Base-by-base conservation (phyloP, 1,284 basidiomycete species). In the Fistulinella staudtii region DNA sequence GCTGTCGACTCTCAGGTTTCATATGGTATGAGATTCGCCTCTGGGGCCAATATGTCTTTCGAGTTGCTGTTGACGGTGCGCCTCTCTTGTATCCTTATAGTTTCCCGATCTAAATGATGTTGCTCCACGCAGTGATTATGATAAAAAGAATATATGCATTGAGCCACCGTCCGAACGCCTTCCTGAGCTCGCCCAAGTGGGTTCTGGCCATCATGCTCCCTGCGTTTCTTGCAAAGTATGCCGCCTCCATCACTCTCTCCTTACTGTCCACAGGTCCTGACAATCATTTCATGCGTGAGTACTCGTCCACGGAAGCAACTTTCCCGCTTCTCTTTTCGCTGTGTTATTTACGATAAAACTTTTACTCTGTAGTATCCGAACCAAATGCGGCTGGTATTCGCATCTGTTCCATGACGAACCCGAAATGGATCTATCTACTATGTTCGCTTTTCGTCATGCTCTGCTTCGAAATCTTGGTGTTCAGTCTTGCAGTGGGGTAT, bases 61-160 rank as follows among this genome's bases (percentile, higher is more conserved):
- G 41, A 18, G 1, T 56, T 1, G 51, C 56, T 6, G 52, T 56
- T 51, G 54, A 56, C 29, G 33, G 54, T 56, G 40, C 2, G 53
- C 49, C n/a, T n/a, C n/a, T n/a, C n/a, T n/a, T n/a, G n/a, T n/a
- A n/a, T n/a, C n/a, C n/a, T n/a, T n/a, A n/a, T n/a, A n/a, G n/a
- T n/a, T n/a, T n/a, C n/a, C n/a, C 15, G 6, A 8, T 42, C 34
- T 29, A 4, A 2, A 9, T 1, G 5, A 14, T 36, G 17, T 5
- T 20, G 10, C 3, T 21, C 3, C 20, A 22, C 27, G 7, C 7
- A 55, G 55, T 53, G 8, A 50, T 55, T 36, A 45, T 58, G 55
- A 57, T 55, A 38, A 55, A 36, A 36, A 54, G 54, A 29, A 17
- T 57, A 45, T 10, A 41, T 7, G 46, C 36, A 8, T 21, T 55